Percentiles rank a stretch among this genome's conserved stretches.
These are phyloP conservation scores for Adiantum capillusveneris DNA, from an alignment of 75 land plant species.

Conservation along the genomic window DNA sequence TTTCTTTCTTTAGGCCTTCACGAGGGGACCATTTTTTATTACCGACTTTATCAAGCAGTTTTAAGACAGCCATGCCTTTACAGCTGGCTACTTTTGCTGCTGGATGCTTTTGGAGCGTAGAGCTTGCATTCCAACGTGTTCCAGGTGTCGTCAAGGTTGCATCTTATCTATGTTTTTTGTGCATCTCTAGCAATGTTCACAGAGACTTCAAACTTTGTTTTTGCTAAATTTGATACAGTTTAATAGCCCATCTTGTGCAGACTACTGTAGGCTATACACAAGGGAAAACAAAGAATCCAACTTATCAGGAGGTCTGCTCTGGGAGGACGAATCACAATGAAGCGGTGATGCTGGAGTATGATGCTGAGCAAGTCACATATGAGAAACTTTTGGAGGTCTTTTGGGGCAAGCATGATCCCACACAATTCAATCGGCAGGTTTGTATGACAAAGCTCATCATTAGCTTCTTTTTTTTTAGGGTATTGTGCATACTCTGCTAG, in stretches of 20 bases:
- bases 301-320: constrained; percentile 61
- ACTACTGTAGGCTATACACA: constrained; percentile 91
- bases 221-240: too few species aligned
- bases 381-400: constrained; percentile 52
- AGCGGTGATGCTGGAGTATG: constrained; percentile 56
- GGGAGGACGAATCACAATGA: constrained; percentile 69
- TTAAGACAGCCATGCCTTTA: too few species aligned
- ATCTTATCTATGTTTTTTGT: not conserved
- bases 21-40: too few species aligned
- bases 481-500: too few species aligned
- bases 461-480: not conserved
- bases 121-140: constrained; percentile 81
- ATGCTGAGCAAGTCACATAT: constrained; percentile 49
- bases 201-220: too few species aligned
- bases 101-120: constrained; percentile 98
- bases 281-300: constrained; percentile 55
- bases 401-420: constrained; percentile 81
- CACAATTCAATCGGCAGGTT: constrained; percentile 86
- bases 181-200: too few species aligned
- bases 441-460: too few species aligned
- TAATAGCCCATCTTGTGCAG: constrained; percentile 21
- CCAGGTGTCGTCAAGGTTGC: constrained; percentile 57
- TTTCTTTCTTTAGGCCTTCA: too few species aligned
- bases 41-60: too few species aligned
- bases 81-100: constrained; percentile 75